phyloP scores from a whole-genome alignment of 2,329 filamentous ascomycete genomes.

The Trematosphaeria pertusa region DNA sequence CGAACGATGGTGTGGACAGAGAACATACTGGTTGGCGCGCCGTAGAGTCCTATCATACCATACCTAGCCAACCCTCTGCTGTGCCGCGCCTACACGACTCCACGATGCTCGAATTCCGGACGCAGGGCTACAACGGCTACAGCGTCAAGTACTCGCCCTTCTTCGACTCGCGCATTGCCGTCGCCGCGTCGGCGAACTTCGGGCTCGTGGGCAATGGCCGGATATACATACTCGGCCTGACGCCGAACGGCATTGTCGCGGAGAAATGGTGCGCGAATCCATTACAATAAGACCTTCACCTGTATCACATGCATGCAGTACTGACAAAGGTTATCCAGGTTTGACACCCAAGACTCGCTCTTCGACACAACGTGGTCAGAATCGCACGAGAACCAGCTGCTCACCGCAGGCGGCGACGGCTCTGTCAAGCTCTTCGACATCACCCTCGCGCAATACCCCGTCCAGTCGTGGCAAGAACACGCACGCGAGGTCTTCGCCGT shows the following conservation, averaged over 20 bases:
- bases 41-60: too few relatives aligned
- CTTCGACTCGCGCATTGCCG: slow-evolving; percentile 92
- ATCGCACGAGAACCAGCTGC: slow-evolving; percentile 91
- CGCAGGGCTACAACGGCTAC: slow-evolving; percentile 93
- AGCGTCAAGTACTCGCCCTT: slow-evolving; percentile 98
- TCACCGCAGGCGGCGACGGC: slow-evolving; percentile 89
- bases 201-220: slow-evolving; percentile 96
- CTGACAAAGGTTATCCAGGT: slow-evolving; percentile 60
- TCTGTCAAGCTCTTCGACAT: slow-evolving; percentile 95
- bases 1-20: too few relatives aligned
- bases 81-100: too few relatives aligned
- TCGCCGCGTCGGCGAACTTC: slow-evolving; percentile 91
- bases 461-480: slow-evolving; percentile 93
- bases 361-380: slow-evolving; percentile 97
- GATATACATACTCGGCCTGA: slow-evolving; percentile 83
- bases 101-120: slow-evolving; percentile 90
- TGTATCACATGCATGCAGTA: slow-evolving; percentile 16
- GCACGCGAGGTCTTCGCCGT: slow-evolving; percentile 92
- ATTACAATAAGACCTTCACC: background rate
- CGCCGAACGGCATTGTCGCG: slow-evolving; percentile 80
- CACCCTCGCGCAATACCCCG: slow-evolving; percentile 78
- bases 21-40: too few relatives aligned
- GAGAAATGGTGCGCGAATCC: slow-evolving; percentile 71
- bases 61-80: too few relatives aligned
- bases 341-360: slow-evolving; percentile 95